A percentile compares a stretch with the other conserved stretches of the same genome.
Conservation (phyloP, 2,329 filamentous ascomycete species). For the Exophiala aquamarina region DNA sequence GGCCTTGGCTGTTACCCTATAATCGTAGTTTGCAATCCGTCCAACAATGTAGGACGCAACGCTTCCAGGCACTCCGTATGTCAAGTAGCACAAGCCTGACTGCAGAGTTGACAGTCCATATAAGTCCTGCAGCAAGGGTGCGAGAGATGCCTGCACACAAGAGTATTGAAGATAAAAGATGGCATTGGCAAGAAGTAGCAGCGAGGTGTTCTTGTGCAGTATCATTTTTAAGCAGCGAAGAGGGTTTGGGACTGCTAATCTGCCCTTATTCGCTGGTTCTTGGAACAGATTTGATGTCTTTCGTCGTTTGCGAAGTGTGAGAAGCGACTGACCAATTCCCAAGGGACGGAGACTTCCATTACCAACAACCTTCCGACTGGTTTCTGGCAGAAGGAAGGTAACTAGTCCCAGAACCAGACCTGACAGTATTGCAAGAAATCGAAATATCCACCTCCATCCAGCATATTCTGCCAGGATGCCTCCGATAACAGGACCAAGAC, state of each 20-base stretch:
- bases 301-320: not conserved
- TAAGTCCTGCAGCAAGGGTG: slow-evolving; percentile 18
- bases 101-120: slow-evolving; percentile 23
- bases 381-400: slow-evolving; percentile 37
- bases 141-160: slow-evolving; percentile 21
- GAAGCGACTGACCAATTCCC: not conserved
- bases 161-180: slow-evolving; percentile 18
- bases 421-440: slow-evolving; percentile 31
- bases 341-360: slow-evolving; percentile 31
- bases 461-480: slow-evolving; percentile 38
- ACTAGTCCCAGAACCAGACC: slow-evolving; percentile 20
- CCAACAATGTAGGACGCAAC: slow-evolving; percentile 28
- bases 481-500: slow-evolving; percentile 38
- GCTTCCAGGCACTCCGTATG: slow-evolving; percentile 26
- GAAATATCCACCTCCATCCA: slow-evolving; percentile 44
- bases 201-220: slow-evolving; percentile 8
- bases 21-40: slow-evolving; percentile 29
- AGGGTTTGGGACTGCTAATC: slow-evolving; percentile 21
- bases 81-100: slow-evolving; percentile 32
- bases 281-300: not conserved
- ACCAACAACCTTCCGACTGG: slow-evolving; percentile 33
- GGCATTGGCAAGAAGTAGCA: slow-evolving; percentile 13
- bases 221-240: slow-evolving; percentile 4
- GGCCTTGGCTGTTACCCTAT: slow-evolving; percentile 10
- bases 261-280: not conserved